Base-by-base conservation (phyloP, 768 basidiomycete species). In the Sarcodon aspratus region DNA sequence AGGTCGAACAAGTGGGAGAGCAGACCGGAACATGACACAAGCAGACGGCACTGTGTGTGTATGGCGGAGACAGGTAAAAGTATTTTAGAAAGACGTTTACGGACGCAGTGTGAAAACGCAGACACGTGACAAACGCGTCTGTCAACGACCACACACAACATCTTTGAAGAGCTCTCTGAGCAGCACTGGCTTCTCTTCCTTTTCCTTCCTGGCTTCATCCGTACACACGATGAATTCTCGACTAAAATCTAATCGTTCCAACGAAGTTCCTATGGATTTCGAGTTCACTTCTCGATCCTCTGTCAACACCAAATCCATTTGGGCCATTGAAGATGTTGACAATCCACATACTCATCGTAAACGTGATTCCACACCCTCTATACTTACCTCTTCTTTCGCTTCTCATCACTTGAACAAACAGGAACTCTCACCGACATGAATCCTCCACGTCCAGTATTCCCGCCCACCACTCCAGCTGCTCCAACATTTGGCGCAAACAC, bases 211-310 rank as follows among this genome's bases (percentile, higher is more conserved):
- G 21, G 21, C 21, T 5, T 5, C 21, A 2, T 3, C 21, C 21
- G 21, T 27, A 27, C 21, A 2, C 3, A 27, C 21, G 21, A 27
- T 27, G 21, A 27, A 27, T 27, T 27, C 21, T 27, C 21, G 21
- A 27, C 21, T 27, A 11, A 42, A 17, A n/a, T 42, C 40, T 15
- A 42, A 42, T 27, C 74, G 82, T 56, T 84, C 82, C 10, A 85
- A 70, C 45, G 89, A 90, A 60, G 85, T 82, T 3, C 89, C 89
- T 4, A 92, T 92, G 89, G 88, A 92, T 64, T 92, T 80, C 64
- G 79, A 90, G 61, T 90, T 82, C 69, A 90, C 87, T 8, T 78
- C 80, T 55, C 74, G 86, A 21, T 73, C 76, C 12, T 74, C 61
- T 52, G 69, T 60, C 48, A 61, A 64, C 35, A 65, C 71, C 49